Conservation (phyloP, 140 eudicot species). For the Flaveria floridana region DNA sequence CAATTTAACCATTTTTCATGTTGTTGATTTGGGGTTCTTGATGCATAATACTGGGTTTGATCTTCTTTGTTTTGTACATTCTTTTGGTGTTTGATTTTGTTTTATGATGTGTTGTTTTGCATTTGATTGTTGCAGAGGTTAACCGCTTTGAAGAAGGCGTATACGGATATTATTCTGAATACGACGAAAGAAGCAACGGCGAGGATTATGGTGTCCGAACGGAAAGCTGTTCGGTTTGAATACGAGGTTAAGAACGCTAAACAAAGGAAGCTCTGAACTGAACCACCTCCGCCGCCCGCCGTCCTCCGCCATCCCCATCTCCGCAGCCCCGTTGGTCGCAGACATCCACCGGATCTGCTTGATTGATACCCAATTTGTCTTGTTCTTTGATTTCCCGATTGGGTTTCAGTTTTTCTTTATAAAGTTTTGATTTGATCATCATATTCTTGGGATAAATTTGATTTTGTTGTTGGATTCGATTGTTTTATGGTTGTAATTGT, state of each 20-base stretch:
- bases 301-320: too few relatives aligned
- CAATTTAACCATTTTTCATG: slow-evolving; percentile 36
- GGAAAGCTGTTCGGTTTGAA: slow-evolving; percentile 46
- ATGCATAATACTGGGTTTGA: slow-evolving; percentile 34
- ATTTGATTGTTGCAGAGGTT: slow-evolving; percentile 49
- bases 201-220: too few relatives aligned
- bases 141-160: slow-evolving; percentile 71
- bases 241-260: slow-evolving; percentile 59
- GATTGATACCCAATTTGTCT: slow-evolving; percentile 13
- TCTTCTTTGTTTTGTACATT: slow-evolving; percentile 25
- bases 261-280: too few relatives aligned
- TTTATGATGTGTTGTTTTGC: background rate
- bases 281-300: too few relatives aligned
- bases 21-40: slow-evolving; percentile 26
- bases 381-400: too few relatives aligned
- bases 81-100: slow-evolving; percentile 24
- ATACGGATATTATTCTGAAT: slow-evolving; percentile 73
- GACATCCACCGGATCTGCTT: too few relatives aligned
- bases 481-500: too few relatives aligned
- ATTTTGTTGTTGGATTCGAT: too few relatives aligned
- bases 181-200: slow-evolving; percentile 86
- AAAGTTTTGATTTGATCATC: too few relatives aligned
- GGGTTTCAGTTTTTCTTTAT: too few relatives aligned
- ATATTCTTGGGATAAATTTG: too few relatives aligned
- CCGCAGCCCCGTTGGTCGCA: too few relatives aligned